Evolutionary conservation across 345 rosid genomes (phyloP), one percentile per base, ranked within the genome.

Genomic region (Gossypium bickii): DNA sequence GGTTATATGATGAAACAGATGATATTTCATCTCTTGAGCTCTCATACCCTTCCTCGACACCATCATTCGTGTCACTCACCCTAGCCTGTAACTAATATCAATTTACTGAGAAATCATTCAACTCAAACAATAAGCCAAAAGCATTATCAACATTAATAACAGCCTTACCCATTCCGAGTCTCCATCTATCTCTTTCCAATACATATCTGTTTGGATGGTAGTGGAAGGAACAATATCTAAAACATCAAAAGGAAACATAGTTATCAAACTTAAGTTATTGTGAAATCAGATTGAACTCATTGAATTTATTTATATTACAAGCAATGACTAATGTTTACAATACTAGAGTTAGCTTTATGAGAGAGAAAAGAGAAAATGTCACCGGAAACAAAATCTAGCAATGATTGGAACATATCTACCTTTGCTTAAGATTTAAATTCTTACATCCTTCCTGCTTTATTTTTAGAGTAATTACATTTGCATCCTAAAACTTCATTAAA

Each of bases 131-230:
- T 51, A 17, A 45, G 56, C 25, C 22, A 38, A 75, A 62, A 13
- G 59, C 55, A 76, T 79, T 49, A 62, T 72, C 72, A 81, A 27
- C 41, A 78, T 45, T 69, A 76, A 53, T 61, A 78, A 82, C 63
- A 68, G 16, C 85, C 76, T 43, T 86, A 95, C 98, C 99, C 98
- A 95, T 83, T 93, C 99, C 57, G 98, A 90, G 65, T 93, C 98
- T 78, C 98, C 98, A 87, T 89, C 97, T 89, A 85, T 86, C 85
- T 83, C 96, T 89, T 89, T 95, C 96, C 99, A 91, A 70, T 85
- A 88, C 75, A 91, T 66, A 82, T 93, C 96, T 78, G 87, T 74
- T 74, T 87, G 96, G 79, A 89, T 79, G 72, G 94, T 85, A 74
- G 86, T 77, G 51, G 80, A 75, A 72, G 98, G 99, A 81, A 93